Percentiles rank a stretch among this genome's conserved stretches.
These are phyloP conservation scores for Dichotomocladium elegans DNA, from an alignment of 371 early-diverging fungal species.

Conservation along the genomic window DNA sequence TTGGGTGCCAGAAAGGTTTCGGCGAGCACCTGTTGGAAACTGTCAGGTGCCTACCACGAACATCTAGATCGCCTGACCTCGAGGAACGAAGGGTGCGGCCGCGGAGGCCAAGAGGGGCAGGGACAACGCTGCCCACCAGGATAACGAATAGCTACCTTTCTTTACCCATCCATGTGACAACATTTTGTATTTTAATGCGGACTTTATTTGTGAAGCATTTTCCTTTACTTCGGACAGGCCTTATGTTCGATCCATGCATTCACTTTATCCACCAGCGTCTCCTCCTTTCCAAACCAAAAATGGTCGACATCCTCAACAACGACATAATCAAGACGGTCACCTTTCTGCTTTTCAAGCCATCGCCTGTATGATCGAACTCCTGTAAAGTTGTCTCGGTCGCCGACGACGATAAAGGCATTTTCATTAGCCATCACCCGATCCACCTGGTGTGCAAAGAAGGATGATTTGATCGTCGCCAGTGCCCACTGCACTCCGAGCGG, in stretches of 20 bases:
- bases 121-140: too few species aligned
- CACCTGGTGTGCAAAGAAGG: slow-evolving; percentile 23
- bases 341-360: slow-evolving; percentile 18
- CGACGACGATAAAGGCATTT: slow-evolving; percentile 23
- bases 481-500: slow-evolving; percentile 42
- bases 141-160: too few species aligned
- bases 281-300: slow-evolving; percentile 28
- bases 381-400: slow-evolving; percentile 40
- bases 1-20: too few species aligned
- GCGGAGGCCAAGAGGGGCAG: too few species aligned
- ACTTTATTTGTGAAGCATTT: too few species aligned
- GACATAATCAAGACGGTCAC: not conserved
- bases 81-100: too few species aligned
- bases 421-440: not conserved
- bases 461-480: slow-evolving; percentile 20
- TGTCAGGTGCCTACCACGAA: too few species aligned
- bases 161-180: too few species aligned
- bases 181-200: too few species aligned
- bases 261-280: slow-evolving; percentile 3
- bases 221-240: too few species aligned
- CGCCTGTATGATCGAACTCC: slow-evolving; percentile 14
- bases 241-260: slow-evolving; percentile 5
- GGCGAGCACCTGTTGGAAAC: too few species aligned
- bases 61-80: too few species aligned
- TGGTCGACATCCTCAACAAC: slow-evolving; percentile 29